A percentile compares a stretch with the other conserved stretches of the same genome.
Evolutionary conservation across 805 yeast genomes (phyloP).

Genomic region (Candida palmyrensis): DNA sequence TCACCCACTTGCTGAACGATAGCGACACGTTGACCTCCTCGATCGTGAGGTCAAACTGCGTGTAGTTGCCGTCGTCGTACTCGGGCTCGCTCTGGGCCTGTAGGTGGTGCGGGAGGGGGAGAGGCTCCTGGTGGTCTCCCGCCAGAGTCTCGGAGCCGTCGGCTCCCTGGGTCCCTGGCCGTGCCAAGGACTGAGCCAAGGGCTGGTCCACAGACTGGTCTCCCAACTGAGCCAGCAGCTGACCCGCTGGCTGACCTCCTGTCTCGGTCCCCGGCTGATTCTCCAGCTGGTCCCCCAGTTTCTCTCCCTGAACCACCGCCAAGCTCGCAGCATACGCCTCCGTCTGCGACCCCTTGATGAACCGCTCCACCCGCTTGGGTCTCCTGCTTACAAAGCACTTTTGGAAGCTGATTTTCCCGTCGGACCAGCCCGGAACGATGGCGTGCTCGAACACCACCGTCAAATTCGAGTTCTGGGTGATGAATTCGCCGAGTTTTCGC

Average conservation of each 20-base stretch:
- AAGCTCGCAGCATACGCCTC: constrained; percentile 60
- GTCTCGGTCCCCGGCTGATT: too few species aligned
- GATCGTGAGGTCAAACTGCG: constrained; percentile 89
- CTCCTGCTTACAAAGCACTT: constrained; percentile 83
- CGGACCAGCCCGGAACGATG: constrained; percentile 89
- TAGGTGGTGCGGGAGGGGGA: too few species aligned
- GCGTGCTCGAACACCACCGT: constrained; percentile 90
- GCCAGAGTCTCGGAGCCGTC: constrained; percentile 13
- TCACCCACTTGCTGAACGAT: constrained; percentile 81
- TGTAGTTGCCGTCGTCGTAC: constrained; percentile 87
- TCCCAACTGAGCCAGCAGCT: too few species aligned
- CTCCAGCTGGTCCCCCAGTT: too few species aligned
- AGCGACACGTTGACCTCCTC: constrained; percentile 79
- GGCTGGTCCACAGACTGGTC: too few species aligned
- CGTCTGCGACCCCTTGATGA: constrained; percentile 68
- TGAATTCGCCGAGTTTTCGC: constrained; percentile 68
- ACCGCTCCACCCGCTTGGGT: constrained; percentile 54
- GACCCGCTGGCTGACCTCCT: too few species aligned
- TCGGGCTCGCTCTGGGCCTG: too few species aligned
- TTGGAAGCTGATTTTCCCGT: constrained; percentile 76
- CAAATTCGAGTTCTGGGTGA: constrained; percentile 78
- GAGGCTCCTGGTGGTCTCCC: too few species aligned
- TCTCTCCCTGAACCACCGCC: constrained; percentile 11
- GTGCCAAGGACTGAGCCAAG: constrained; percentile 2
- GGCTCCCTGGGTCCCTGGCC: too few species aligned